Evolutionary conservation across 495 filamentous ascomycete species (phyloP), one percentile per base, ranked within the genome.

Genomic region (Penicillium canariense): DNA sequence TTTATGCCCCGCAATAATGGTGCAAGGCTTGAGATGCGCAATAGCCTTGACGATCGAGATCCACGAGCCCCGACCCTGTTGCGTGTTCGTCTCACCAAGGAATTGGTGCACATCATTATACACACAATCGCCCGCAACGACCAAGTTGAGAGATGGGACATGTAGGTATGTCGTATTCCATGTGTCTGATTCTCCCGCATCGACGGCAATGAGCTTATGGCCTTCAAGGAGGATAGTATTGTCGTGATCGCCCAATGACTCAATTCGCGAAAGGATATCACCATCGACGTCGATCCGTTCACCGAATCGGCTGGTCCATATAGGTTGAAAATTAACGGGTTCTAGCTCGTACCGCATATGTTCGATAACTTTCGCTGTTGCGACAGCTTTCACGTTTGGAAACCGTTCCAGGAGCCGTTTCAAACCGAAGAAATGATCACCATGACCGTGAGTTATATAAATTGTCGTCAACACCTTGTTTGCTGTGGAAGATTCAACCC

Each of bases 361-460:
- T 9, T 38, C 52, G 11, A 75, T 22, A 26, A 54, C 58, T 9
- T 38, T 57, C 2, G 50, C 20, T 1, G 72, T 77, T 10, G 73
- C 70, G 3, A 75, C 32, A 5, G 26, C 45, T 5, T 50, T 48
- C 0, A 58, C 58, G 0, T 57, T 50, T 1, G 73, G 74, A 39
- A 71, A 79, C 0, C 58, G 56, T 20, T 58, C 27, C 5, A 57
- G 17, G 6, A 80, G 50, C 7, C 56, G 20, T 0, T 65, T 44
- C 1, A 68, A 25, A 10, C 69, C 69, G 50, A 74, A 77, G 55
- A 65, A 80, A 46, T 80, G 73, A 58, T 80, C 73, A 8, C 71
- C 74, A 50, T 78, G 74, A n/a, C 70, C 73, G 49, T 78, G 74
- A 9, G 74, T 76, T 43, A 78, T 65, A 59, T 76, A 78, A 20